Percentiles rank a stretch among this genome's conserved stretches.
phyloP scores from a whole-genome alignment of 148 eudicot species.

The Agrostemma githago region DNA sequence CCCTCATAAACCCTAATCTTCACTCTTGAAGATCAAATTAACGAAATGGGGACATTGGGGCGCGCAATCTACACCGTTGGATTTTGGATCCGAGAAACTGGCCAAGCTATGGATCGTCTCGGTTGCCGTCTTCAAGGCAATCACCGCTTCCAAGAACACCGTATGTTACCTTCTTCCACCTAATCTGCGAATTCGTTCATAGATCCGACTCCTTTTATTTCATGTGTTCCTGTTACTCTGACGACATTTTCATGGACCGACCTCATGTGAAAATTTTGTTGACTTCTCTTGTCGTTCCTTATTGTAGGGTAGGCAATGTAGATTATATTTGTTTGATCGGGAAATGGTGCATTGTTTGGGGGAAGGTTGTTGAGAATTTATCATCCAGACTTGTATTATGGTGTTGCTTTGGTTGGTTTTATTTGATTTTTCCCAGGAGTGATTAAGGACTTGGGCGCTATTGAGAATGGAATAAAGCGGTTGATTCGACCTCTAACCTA shows the following conservation, averaged over 20 bases:
- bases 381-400: background rate
- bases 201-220: slow-evolving; percentile 13
- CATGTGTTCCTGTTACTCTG: slow-evolving; percentile 6
- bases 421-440: background rate
- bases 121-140: slow-evolving; percentile 83
- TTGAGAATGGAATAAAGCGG: background rate
- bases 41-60: slow-evolving; percentile 66
- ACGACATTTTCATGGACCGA: slow-evolving; percentile 7
- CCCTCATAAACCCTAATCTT: slow-evolving; percentile 30
- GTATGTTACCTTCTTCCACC: slow-evolving; percentile 28
- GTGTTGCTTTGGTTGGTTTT: background rate
- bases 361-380: background rate
- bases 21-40: background rate
- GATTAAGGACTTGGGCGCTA: background rate
- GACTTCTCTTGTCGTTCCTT: background rate
- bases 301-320: background rate
- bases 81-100: slow-evolving; percentile 89
- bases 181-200: background rate
- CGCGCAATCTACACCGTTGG: slow-evolving; percentile 86
- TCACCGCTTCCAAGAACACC: slow-evolving; percentile 68
- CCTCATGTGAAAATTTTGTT: background rate
- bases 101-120: slow-evolving; percentile 95
- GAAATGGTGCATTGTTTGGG: background rate
- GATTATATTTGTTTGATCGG: background rate
- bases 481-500: background rate